A percentile compares a stretch with the other conserved stretches of the same genome.
Conservation (phyloP, 139 green algal genomes). For the Medakamo hakoo region DNA sequence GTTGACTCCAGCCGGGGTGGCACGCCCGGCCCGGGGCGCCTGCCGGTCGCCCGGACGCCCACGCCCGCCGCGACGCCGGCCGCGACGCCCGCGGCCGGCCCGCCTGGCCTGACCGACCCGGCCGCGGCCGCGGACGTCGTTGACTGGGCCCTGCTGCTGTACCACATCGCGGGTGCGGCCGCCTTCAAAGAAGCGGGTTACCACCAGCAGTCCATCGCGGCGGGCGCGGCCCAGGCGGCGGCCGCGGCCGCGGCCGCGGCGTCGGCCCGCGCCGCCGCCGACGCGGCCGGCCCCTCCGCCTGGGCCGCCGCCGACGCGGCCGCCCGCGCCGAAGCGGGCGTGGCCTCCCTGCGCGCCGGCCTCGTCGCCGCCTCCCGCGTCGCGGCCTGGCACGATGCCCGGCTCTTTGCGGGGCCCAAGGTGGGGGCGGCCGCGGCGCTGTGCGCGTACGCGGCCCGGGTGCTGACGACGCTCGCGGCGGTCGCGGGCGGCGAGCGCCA, state of each 20-base stretch:
- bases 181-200: background rate
- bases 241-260: conserved; percentile 21
- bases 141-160: too few species aligned
- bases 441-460: conserved; percentile 4
- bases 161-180: too few species aligned
- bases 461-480: conserved; percentile 10
- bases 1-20: too few species aligned
- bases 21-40: too few species aligned
- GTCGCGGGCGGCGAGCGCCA: conserved; percentile 4
- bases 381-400: conserved; percentile 23
- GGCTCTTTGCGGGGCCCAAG: conserved; percentile 25
- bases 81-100: background rate
- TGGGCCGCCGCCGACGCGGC: background rate
- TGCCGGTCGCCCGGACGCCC: too few species aligned
- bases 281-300: conserved; percentile 13
- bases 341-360: conserved; percentile 22
- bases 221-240: conserved; percentile 1
- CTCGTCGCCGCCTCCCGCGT: conserved; percentile 21
- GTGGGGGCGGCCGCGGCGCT: conserved; percentile 8
- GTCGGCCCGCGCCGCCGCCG: conserved; percentile 16
- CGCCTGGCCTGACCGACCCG: background rate
- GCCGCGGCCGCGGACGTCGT: background rate
- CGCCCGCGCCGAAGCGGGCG: conserved; percentile 21
- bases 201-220: background rate
- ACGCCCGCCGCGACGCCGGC: too few species aligned